Percentiles rank a stretch among this genome's conserved stretches.
Evolutionary conservation across 2,329 filamentous ascomycete species (phyloP).

Genomic region (Amphichorda felina): DNA sequence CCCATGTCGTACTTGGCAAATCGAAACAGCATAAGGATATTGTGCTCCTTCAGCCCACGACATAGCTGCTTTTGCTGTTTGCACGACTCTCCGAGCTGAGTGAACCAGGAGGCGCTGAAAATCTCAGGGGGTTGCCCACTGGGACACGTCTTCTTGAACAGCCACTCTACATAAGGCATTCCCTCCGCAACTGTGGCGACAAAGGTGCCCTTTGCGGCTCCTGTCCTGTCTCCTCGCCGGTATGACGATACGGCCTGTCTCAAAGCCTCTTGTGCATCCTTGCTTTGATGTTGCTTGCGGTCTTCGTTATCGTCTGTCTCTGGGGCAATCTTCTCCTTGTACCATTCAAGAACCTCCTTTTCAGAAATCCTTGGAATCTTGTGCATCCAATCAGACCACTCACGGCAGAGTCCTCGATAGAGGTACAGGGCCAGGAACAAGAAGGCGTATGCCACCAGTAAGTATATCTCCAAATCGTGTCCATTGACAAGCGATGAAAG

Average conservation of each 20-base stretch:
- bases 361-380: constrained; percentile 36
- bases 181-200: constrained; percentile 12
- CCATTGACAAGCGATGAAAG: constrained; percentile 37
- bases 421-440: constrained; percentile 36
- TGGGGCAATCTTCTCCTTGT: constrained; percentile 17
- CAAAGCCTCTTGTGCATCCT: constrained; percentile 15
- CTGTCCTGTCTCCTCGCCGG: constrained; percentile 5
- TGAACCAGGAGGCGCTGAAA: constrained; percentile 22
- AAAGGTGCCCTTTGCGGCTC: constrained; percentile 4
- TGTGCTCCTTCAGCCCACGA: constrained; percentile 24
- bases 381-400: constrained; percentile 47
- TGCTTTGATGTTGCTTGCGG: constrained; percentile 5
- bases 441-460: constrained; percentile 40
- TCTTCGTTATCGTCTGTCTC: constrained; percentile 5
- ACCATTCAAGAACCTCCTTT: constrained; percentile 37
- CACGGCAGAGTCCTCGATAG: constrained; percentile 38
- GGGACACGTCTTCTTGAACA: constrained; percentile 18
- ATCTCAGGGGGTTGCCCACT: constrained; percentile 13
- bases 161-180: constrained; percentile 21
- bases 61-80: constrained; percentile 20
- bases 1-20: constrained; percentile 21
- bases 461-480: constrained; percentile 43
- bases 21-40: constrained; percentile 22
- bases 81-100: constrained; percentile 18
- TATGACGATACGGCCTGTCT: constrained; percentile 20